Conservation (phyloP, 1,284 basidiomycete genomes). For the Bjerkandera adusta region DNA sequence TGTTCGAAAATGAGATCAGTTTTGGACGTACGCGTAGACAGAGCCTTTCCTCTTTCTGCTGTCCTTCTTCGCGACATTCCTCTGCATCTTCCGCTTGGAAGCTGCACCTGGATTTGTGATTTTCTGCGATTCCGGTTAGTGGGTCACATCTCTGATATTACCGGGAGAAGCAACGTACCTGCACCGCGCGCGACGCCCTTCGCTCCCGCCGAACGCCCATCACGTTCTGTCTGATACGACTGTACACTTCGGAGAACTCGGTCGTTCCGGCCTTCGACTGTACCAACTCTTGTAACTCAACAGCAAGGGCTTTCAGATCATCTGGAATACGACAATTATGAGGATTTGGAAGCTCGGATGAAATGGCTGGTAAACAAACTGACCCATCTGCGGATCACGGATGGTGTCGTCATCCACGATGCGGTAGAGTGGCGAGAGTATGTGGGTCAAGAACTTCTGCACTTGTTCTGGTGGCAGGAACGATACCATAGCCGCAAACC, state of each 20-base stretch:
- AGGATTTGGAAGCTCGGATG: neutral
- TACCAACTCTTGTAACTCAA: constrained; percentile 87
- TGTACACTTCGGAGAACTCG: constrained; percentile 79
- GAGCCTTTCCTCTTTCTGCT: constrained; percentile 77
- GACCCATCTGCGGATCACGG: constrained; percentile 78
- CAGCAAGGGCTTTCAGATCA: constrained; percentile 79
- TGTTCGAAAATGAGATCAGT: neutral
- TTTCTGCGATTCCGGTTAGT: neutral
- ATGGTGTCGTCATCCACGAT: constrained; percentile 84
- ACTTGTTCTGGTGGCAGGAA: constrained; percentile 59
- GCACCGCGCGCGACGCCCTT: constrained; percentile 61
- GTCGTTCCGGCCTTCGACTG: constrained; percentile 85
- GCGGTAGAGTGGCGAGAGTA: constrained; percentile 86
- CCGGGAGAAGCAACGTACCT: constrained; percentile 37
- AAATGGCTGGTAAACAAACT: constrained; percentile 27
- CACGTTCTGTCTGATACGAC: constrained; percentile 72
- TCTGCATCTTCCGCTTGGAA: constrained; percentile 71
- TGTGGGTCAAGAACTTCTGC: constrained; percentile 76
- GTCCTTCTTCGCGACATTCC: constrained; percentile 74
- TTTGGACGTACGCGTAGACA: constrained; percentile 54
- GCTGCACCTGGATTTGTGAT: constrained; percentile 72
- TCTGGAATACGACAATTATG: constrained; percentile 44
- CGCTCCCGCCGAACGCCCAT: constrained; percentile 72
- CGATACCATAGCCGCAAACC: constrained; percentile 90
- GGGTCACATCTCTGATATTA: neutral